These are phyloP conservation scores for Mercurialis annua DNA, from an alignment of 345 rosid species.

Conservation along the genomic window DNA sequence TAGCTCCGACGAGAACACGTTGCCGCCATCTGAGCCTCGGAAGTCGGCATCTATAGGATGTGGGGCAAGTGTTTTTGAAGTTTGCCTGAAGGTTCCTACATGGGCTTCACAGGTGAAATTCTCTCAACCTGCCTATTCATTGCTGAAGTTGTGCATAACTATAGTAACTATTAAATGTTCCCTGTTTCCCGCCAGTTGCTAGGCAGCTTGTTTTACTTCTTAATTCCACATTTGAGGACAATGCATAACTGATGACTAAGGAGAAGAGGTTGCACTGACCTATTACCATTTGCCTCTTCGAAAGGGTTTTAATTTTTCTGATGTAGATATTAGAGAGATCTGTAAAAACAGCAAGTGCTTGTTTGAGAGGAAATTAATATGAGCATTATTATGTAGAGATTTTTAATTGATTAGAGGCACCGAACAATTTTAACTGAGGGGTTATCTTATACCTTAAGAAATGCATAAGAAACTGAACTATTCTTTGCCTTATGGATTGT, in stretches of 20 bases:
- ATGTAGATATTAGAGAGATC: not conserved
- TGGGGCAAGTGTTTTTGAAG: conserved; percentile 94
- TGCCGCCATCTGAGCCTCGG: conserved; percentile 64
- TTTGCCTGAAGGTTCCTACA: conserved; percentile 83
- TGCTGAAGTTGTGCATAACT: not conserved
- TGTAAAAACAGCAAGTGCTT: not conserved
- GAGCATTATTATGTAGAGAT: not conserved
- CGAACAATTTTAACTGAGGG: not conserved
- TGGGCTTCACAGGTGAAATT: conserved; percentile 94
- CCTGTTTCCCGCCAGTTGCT: not conserved
- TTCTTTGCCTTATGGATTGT: conserved; percentile 18
- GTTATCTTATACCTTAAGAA: not conserved
- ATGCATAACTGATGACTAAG: conserved; percentile 7
- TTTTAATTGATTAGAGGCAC: not conserved
- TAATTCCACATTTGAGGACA: not conserved
- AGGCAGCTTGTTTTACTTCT: not conserved
- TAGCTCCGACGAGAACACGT: conserved; percentile 50
- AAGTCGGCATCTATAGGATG: conserved; percentile 91
- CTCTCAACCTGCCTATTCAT: not conserved
- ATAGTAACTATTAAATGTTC: not conserved
- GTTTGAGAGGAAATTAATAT: not conserved
- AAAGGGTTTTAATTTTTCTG: not conserved
- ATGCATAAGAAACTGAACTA: not conserved
- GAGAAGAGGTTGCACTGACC: not conserved
- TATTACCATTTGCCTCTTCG: not conserved